A percentile compares a stretch with the other conserved stretches of the same genome.
phyloP scores from a whole-genome alignment of 306 rosid genomes.

The Glycyrrhiza uralensis region DNA sequence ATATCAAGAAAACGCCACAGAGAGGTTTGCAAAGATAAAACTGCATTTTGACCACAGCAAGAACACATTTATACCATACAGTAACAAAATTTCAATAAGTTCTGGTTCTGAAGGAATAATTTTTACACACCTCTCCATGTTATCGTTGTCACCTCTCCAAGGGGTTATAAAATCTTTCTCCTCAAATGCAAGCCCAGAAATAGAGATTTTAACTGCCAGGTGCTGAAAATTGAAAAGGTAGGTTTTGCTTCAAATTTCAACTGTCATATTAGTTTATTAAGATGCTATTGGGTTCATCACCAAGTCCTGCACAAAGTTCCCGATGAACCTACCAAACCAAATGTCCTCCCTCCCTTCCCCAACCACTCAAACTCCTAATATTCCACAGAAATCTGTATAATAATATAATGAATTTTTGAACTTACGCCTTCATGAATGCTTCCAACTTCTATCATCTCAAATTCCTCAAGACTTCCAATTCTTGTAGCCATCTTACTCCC shows the following conservation, averaged over 20 bases:
- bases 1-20: constrained; percentile 1
- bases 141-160: constrained; percentile 67
- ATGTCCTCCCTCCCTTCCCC: background rate
- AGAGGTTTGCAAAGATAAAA: background rate
- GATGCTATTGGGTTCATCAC: constrained; percentile 16
- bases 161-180: constrained; percentile 77
- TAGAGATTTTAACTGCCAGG: constrained; percentile 74
- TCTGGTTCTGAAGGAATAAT: background rate
- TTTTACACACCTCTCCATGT: constrained; percentile 68
- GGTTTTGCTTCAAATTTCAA: constrained; percentile 22
- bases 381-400: background rate
- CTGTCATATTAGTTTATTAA: constrained; percentile 5
- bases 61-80: background rate
- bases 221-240: constrained; percentile 47
- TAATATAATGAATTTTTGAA: constrained; percentile 18
- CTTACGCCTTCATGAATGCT: constrained; percentile 52
- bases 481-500: constrained; percentile 68
- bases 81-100: background rate
- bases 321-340: background rate
- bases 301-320: constrained; percentile 14
- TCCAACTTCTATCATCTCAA: constrained; percentile 48
- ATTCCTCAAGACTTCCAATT: constrained; percentile 59
- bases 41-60: constrained; percentile 11
- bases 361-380: constrained; percentile 10
- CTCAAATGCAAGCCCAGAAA: constrained; percentile 79